phyloP scores from a whole-genome alignment of 2,329 filamentous ascomycete genomes.

The Phyllosticta citribraziliensis region DNA sequence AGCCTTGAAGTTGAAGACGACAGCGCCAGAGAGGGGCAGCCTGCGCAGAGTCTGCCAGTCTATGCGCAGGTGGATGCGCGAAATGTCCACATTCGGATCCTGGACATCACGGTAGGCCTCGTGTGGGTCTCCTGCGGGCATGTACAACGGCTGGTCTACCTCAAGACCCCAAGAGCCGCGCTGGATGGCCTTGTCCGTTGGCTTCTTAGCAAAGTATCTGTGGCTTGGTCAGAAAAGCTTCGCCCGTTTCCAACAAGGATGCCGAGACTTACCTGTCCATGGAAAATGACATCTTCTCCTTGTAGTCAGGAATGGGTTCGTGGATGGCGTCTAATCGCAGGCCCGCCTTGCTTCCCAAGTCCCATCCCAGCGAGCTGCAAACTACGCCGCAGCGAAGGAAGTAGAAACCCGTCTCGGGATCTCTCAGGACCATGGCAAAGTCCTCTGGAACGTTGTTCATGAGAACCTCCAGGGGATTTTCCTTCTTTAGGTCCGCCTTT shows the following conservation, averaged over 20 bases:
- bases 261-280: conserved; percentile 59
- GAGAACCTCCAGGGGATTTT: conserved; percentile 58
- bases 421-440: conserved; percentile 65
- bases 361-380: conserved; percentile 75
- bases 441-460: conserved; percentile 76
- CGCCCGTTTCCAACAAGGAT: neutral
- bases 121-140: conserved; percentile 59
- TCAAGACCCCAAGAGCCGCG: conserved; percentile 79
- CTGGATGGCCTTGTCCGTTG: conserved; percentile 66
- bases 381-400: conserved; percentile 65
- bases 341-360: conserved; percentile 63
- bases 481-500: conserved; percentile 48
- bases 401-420: conserved; percentile 63
- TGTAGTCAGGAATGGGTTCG: conserved; percentile 66
- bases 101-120: conserved; percentile 51
- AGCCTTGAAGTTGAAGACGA: conserved; percentile 85
- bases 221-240: neutral
- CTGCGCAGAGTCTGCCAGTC: conserved; percentile 84
- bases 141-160: conserved; percentile 63
- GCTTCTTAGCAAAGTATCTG: conserved; percentile 74
- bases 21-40: conserved; percentile 61
- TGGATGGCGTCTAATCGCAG: conserved; percentile 63
- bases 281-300: conserved; percentile 77
- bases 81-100: conserved; percentile 43
- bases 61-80: conserved; percentile 60